phyloP scores from a whole-genome alignment of 257 asterid genomes.

The Capsicum pubescens region DNA sequence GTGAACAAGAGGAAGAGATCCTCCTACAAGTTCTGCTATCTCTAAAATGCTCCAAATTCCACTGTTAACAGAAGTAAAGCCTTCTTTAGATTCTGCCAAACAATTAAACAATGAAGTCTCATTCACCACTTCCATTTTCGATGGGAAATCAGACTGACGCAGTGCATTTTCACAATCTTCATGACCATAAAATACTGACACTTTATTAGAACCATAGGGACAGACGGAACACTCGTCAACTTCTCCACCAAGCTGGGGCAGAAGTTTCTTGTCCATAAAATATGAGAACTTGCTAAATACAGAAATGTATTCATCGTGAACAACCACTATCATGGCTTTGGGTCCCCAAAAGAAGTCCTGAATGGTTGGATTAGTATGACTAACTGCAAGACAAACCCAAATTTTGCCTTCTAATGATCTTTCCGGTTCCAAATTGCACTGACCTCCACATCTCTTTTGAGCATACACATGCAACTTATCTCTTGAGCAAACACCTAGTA shows the following conservation, averaged over 20 bases:
- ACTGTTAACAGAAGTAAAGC: slow-evolving; percentile 38
- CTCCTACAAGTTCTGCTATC: slow-evolving; percentile 75
- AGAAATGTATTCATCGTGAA: slow-evolving; percentile 69
- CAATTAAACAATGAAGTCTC: slow-evolving; percentile 38
- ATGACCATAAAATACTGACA: slow-evolving; percentile 40
- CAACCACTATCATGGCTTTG: slow-evolving; percentile 64
- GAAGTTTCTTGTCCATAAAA: slow-evolving; percentile 40
- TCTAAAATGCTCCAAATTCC: slow-evolving; percentile 75
- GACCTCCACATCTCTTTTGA: slow-evolving; percentile 66
- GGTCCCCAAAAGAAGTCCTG: slow-evolving; percentile 93
- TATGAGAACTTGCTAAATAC: slow-evolving; percentile 65
- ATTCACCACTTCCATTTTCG: slow-evolving; percentile 43
- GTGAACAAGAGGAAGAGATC: slow-evolving; percentile 75
- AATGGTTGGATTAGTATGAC: slow-evolving; percentile 54
- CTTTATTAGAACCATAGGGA: slow-evolving; percentile 39
- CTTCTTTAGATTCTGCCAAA: slow-evolving; percentile 42
- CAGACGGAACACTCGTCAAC: slow-evolving; percentile 31
- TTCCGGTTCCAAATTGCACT: slow-evolving; percentile 57
- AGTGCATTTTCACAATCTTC: slow-evolving; percentile 35
- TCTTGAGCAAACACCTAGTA: slow-evolving; percentile 78
- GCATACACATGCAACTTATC: slow-evolving; percentile 72
- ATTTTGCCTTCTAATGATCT: slow-evolving; percentile 55
- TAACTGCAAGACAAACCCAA: slow-evolving; percentile 80
- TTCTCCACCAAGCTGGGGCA: slow-evolving; percentile 31
- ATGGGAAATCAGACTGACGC: slow-evolving; percentile 38